Evolutionary conservation across 495 filamentous ascomycete species (phyloP).

Genomic region (Penicillium goetzii): DNA sequence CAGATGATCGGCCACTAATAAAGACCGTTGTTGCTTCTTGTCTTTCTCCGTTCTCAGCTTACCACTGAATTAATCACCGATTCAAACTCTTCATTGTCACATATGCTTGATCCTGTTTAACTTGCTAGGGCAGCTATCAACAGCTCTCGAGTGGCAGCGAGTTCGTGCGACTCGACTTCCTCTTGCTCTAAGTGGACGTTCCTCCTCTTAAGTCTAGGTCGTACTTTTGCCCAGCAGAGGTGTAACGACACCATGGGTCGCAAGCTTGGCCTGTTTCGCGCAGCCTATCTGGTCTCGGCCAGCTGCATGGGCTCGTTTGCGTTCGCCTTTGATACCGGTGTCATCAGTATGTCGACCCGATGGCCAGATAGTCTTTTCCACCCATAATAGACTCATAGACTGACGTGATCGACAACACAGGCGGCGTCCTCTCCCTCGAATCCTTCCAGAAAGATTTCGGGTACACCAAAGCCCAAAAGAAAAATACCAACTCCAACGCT

Average conservation of each 20-base stretch:
- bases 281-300: slow-evolving; percentile 40
- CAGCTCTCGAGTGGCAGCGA: not conserved
- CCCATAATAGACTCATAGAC: not conserved
- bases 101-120: not conserved
- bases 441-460: slow-evolving; percentile 47
- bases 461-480: slow-evolving; percentile 33
- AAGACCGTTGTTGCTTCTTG: not conserved
- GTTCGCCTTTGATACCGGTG: slow-evolving; percentile 45
- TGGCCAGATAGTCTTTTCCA: not conserved
- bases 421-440: slow-evolving; percentile 42
- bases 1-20: slow-evolving; percentile 3
- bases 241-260: slow-evolving; percentile 30
- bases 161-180: not conserved
- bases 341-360: slow-evolving; percentile 37
- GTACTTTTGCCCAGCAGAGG: not conserved
- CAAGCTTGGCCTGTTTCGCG: slow-evolving; percentile 39
- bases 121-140: too few species aligned
- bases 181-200: not conserved
- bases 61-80: not conserved
- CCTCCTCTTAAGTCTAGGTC: not conserved
- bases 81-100: not conserved
- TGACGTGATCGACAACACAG: slow-evolving; percentile 16
- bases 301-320: slow-evolving; percentile 48
- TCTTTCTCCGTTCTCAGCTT: not conserved
- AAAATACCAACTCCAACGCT: slow-evolving; percentile 46